Conservation (phyloP, 495 filamentous ascomycete species). For the Pseudoneurospora amorphoporcata region DNA sequence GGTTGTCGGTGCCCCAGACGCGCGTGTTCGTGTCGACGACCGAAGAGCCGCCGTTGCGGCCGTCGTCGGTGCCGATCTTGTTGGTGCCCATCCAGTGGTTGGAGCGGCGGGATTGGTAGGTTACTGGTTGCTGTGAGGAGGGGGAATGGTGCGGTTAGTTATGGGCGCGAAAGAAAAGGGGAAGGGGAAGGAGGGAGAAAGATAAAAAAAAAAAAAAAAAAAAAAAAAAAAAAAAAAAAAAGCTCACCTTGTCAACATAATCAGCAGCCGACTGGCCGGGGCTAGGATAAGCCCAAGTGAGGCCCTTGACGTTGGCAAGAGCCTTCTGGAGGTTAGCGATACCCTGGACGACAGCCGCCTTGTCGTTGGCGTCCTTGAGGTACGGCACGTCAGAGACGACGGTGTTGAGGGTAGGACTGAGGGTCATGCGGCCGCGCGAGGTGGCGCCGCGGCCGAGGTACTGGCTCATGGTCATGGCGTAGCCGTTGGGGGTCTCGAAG, state of each 20-base stretch:
- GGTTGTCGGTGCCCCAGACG: constrained; percentile 63
- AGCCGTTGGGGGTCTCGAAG: constrained; percentile 28
- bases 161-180: background rate
- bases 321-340: constrained; percentile 50
- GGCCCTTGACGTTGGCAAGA: constrained; percentile 38
- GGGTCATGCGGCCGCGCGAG: constrained; percentile 52
- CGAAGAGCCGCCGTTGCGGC: constrained; percentile 48
- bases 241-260: constrained; percentile 37
- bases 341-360: constrained; percentile 40
- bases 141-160: background rate
- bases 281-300: constrained; percentile 45
- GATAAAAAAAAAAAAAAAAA: too few relatives aligned
- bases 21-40: constrained; percentile 63
- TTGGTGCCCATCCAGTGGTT: constrained; percentile 61
- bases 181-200: background rate
- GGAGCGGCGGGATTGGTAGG: constrained; percentile 43
- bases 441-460: constrained; percentile 55
- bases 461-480: constrained; percentile 51
- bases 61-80: constrained; percentile 60
- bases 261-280: constrained; percentile 39
- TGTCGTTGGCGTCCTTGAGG: constrained; percentile 43
- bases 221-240: too few relatives aligned
- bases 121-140: background rate
- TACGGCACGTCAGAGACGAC: constrained; percentile 44
- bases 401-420: constrained; percentile 46